phyloP scores from a whole-genome alignment of 345 rosid species.

The Excoecaria cochinchinensis region DNA sequence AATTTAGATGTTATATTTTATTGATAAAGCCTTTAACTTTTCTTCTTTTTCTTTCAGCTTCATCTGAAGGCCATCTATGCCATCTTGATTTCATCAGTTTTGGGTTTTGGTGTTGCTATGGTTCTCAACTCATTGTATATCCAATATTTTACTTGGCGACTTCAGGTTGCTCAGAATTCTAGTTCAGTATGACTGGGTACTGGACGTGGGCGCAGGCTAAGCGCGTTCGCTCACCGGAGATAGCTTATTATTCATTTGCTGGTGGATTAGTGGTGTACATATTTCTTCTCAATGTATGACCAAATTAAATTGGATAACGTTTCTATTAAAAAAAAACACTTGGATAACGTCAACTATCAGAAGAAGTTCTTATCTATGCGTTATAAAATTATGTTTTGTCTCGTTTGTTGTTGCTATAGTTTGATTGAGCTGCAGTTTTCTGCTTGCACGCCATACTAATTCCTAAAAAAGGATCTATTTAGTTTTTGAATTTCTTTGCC shows the following conservation, averaged over 20 bases:
- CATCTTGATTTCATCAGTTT: constrained; percentile 55
- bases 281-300: background rate
- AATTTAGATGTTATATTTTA: background rate
- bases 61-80: constrained; percentile 59
- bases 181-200: constrained; percentile 43
- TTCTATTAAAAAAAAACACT: no score
- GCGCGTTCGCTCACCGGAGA: no score
- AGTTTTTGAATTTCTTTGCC: background rate
- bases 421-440: background rate
- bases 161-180: constrained; percentile 36
- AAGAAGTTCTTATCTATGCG: no score
- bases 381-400: no score
- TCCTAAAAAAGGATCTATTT: background rate
- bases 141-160: constrained; percentile 46
- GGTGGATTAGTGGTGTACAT: background rate
- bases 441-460: background rate
- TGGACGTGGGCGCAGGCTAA: background rate
- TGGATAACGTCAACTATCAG: background rate
- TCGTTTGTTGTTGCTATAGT: background rate
- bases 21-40: background rate
- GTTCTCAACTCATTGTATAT: constrained; percentile 65
- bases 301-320: background rate
- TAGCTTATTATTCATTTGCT: background rate
- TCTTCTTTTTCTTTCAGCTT: constrained; percentile 48
- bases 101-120: constrained; percentile 83